Base-by-base conservation (phyloP, 208 protist genomes). In the Wallacemonas rigidus region DNA sequence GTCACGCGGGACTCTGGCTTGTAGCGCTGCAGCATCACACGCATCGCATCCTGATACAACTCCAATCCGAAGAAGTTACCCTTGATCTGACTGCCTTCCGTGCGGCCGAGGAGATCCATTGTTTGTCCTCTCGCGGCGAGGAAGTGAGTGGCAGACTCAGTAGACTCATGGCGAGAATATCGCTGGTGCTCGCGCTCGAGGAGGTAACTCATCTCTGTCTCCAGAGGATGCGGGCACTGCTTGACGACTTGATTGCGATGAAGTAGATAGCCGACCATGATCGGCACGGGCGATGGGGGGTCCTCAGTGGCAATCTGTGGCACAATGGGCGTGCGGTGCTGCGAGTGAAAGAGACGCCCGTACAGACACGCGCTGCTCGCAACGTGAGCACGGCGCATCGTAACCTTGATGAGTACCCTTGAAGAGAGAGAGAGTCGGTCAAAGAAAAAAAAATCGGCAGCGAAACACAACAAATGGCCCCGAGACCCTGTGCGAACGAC, bases 41-140 rank as follows among this genome's bases (percentile, higher is more conserved):
- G 80, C 88, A 92, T 87, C 6, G 90, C 90, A 65, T 95, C 90
- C 72, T 92, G 86, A 68, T 95, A 95, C 11, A 90, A 80, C 72
- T 93, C 87, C 2, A 95, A 53, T 1, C 82, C 86, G 68, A 90
- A 95, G 71, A 93, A 95, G 72, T 93, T 90, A 38, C 77, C 76
- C 45, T 82, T 78, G 26, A 93, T 92, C 51, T 92, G 83, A 7
- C 76, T 83, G 40, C 79, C 51, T 63, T 93, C 90, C 17, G 77
- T 86, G 67, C 90, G 88, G 69, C 82, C 80, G 40, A 88, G 72
- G 39, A 86, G 62, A 58, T 95, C 90, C 62, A 95, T 81, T 6
- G 86, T 82, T 68, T 91, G 84, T 4, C 85, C 86, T 1, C 82
- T 77, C n/a, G 75, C 78, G 3, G 76, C 74, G 57, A 95, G 83